Percentiles rank a stretch among this genome's conserved stretches.
These are phyloP conservation scores for Fusarium protoensiforme DNA, from an alignment of 2,329 filamentous ascomycete genomes.

Conservation along the genomic window DNA sequence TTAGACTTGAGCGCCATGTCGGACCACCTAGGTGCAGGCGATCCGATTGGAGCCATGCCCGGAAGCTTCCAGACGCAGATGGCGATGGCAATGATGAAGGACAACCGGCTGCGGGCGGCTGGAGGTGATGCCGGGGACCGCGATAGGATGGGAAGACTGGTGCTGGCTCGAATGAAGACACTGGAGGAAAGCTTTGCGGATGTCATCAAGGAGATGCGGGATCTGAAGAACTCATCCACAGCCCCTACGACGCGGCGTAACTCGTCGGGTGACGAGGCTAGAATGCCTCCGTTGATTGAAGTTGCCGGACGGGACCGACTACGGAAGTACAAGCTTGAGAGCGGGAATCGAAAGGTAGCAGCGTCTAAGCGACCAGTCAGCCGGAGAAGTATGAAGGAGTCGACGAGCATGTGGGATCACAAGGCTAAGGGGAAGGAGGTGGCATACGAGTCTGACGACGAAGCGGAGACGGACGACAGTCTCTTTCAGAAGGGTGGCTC, in stretches of 20 bases:
- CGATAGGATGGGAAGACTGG: conserved; percentile 81
- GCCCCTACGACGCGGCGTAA: conserved; percentile 62
- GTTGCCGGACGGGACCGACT: conserved; percentile 47
- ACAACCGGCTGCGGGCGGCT: conserved; percentile 61
- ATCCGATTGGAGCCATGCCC: conserved; percentile 72
- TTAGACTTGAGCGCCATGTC: conserved; percentile 80
- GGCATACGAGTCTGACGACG: conserved; percentile 51
- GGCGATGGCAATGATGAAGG: conserved; percentile 74
- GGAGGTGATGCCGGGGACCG: conserved; percentile 57
- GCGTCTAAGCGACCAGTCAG: conserved; percentile 51
- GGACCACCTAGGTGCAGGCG: conserved; percentile 71
- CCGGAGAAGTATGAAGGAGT: conserved; percentile 56
- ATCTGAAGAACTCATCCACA: conserved; percentile 63
- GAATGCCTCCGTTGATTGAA: conserved; percentile 45
- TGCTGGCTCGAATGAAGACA: conserved; percentile 91
- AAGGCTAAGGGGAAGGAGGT: conserved; percentile 63
- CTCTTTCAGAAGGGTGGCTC: conserved; percentile 54
- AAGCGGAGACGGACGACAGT: conserved; percentile 45
- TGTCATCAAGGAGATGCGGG: conserved; percentile 83
- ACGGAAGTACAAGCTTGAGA: conserved; percentile 39
- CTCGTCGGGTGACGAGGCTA: conserved; percentile 59
- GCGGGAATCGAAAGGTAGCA: conserved; percentile 41
- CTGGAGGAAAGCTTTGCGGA: conserved; percentile 92
- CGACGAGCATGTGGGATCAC: conserved; percentile 43
- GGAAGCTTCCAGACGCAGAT: conserved; percentile 86